Conservation (phyloP, 345 rosid genomes). For the Linum lewisii region DNA sequence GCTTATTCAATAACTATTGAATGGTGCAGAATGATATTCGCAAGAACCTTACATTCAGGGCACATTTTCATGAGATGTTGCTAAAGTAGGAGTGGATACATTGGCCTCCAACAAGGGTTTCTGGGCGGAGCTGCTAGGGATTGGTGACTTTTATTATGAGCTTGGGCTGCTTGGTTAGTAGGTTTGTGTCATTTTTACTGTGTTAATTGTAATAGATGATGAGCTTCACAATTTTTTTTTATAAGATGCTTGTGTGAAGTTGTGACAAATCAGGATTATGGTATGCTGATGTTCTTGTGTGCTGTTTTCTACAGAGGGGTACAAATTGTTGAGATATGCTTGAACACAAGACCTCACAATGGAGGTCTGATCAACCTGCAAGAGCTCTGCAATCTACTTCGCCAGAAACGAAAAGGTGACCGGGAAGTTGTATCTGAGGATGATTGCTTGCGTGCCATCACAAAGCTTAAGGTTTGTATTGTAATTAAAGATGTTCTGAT, state of each 20-base stretch:
- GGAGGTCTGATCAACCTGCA: slow-evolving; percentile 85
- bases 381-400: slow-evolving; percentile 68
- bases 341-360: slow-evolving; percentile 73
- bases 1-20: background rate
- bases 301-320: slow-evolving; percentile 45
- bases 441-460: slow-evolving; percentile 91
- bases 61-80: slow-evolving; percentile 82
- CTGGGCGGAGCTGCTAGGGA: slow-evolving; percentile 96
- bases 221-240: background rate
- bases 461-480: slow-evolving; percentile 65
- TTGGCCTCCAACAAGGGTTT: slow-evolving; percentile 88
- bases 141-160: slow-evolving; percentile 94
- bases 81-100: slow-evolving; percentile 94
- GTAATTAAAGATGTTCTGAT: background rate
- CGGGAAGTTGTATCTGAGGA: slow-evolving; percentile 86
- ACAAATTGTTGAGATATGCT: slow-evolving; percentile 91
- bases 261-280: background rate
- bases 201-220: background rate
- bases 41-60: slow-evolving; percentile 66
- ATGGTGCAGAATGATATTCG: slow-evolving; percentile 66
- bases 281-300: slow-evolving; percentile 3
- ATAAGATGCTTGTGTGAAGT: background rate
- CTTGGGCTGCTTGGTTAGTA: slow-evolving; percentile 70
- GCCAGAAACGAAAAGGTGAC: slow-evolving; percentile 56
- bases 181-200: background rate